Percentiles rank a stretch among this genome's conserved stretches.
These are phyloP conservation scores for Epichloe aotearoae DNA, from an alignment of 2,329 filamentous ascomycete species.

Conservation along the genomic window DNA sequence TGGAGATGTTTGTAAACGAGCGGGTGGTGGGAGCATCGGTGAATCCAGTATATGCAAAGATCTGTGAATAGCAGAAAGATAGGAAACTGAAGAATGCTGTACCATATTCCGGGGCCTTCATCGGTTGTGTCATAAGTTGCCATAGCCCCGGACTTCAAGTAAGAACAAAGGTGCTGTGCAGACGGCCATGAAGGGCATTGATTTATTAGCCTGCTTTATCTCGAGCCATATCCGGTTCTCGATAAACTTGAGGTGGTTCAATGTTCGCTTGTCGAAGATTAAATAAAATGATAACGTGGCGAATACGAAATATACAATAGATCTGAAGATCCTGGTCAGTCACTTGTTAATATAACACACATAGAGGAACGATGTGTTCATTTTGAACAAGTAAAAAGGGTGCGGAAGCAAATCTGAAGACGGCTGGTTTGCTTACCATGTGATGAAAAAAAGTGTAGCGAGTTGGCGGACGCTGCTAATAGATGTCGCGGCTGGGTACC, in stretches of 20 bases:
- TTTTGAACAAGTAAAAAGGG: not conserved
- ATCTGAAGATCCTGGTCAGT: no score
- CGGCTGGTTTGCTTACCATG: conserved; percentile 51
- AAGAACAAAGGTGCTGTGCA: conserved; percentile 74
- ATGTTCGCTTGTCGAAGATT: no score
- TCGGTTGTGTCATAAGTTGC: conserved; percentile 64
- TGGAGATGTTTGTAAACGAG: no score
- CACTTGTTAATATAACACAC: no score
- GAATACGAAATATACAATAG: no score
- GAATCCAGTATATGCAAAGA: conserved; percentile 29
- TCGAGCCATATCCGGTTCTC: no score
- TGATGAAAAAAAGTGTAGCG: conserved; percentile 65
- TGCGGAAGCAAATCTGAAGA: not conserved
- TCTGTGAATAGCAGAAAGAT: conserved; percentile 83
- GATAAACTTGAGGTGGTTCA: no score
- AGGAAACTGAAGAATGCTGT: conserved; percentile 74
- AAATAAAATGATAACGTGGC: no score
- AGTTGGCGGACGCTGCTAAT: conserved; percentile 26
- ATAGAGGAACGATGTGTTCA: not conserved
- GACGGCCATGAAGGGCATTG: conserved; percentile 73
- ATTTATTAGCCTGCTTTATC: conserved; percentile 43
- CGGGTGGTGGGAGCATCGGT: no score
- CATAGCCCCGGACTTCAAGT: conserved; percentile 69
- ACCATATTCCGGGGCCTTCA: conserved; percentile 64
- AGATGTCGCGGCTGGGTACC: no score